Conservation (phyloP, 169 alveolate genomes). For the Plasmodium chabaudi region DNA sequence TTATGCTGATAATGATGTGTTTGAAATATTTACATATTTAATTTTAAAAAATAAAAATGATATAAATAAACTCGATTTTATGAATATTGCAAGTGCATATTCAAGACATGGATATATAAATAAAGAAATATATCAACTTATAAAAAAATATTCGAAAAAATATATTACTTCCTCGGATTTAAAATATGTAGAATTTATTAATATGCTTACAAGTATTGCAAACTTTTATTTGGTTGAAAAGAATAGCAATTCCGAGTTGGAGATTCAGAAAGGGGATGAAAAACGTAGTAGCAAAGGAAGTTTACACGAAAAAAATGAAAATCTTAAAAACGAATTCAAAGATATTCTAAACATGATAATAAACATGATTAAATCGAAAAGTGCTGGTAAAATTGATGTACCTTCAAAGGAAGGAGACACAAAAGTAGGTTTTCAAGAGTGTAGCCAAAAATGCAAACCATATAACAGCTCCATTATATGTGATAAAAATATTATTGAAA, state of each 20-base stretch:
- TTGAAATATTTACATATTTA: conserved; percentile 35
- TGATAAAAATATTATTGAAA: conserved; percentile 29
- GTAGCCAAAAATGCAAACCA: neutral
- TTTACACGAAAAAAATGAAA: neutral
- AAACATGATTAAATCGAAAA: neutral
- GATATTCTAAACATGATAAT: no score
- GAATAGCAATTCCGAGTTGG: neutral
- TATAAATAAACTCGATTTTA: conserved; percentile 42
- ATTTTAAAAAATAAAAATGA: conserved; percentile 42
- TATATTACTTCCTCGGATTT: neutral
- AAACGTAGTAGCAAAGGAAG: neutral
- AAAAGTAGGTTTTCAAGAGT: neutral
- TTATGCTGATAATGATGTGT: conserved; percentile 45
- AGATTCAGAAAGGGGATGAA: neutral
- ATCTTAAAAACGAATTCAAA: neutral
- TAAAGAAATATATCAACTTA: conserved; percentile 9
- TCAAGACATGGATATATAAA: conserved; percentile 41
- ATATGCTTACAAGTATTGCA: conserved; percentile 47
- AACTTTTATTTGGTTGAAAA: conserved; percentile 39
- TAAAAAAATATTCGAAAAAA: conserved; percentile 7
- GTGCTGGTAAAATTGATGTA: neutral
- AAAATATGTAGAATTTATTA: conserved; percentile 60
- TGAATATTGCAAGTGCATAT: conserved; percentile 66
- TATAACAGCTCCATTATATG: neutral
- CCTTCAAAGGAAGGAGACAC: neutral